These are phyloP conservation scores for Keithomyces neogunnii DNA, from an alignment of 2,329 filamentous ascomycete species.

Conservation along the genomic window DNA sequence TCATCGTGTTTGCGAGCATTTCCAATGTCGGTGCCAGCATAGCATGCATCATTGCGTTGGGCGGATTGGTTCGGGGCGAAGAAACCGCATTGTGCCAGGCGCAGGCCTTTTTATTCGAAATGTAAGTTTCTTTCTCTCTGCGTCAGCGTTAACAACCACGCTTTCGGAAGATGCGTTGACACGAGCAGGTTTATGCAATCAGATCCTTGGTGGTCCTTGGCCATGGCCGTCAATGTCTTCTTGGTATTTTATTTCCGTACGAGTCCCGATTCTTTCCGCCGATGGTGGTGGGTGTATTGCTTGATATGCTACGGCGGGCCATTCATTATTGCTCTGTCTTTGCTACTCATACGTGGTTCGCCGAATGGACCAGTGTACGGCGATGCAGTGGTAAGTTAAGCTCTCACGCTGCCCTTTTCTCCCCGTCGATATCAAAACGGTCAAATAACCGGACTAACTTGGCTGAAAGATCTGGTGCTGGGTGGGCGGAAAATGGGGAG, in stretches of 20 bases:
- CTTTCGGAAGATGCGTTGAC: conserved; percentile 12
- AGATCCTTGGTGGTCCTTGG: conserved; percentile 68
- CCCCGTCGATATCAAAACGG: not conserved
- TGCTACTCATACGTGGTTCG: conserved; percentile 46
- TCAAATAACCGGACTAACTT: not conserved
- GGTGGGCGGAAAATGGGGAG: conserved; percentile 46
- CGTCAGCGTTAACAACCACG: not conserved
- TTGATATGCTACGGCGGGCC: conserved; percentile 64
- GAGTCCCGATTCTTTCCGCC: conserved; percentile 59
- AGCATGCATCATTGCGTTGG: conserved; percentile 63
- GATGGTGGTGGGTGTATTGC: conserved; percentile 64
- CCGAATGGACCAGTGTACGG: conserved; percentile 39
- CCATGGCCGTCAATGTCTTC: conserved; percentile 77
- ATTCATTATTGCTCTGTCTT: conserved; percentile 55
- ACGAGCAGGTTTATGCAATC: conserved; percentile 61
- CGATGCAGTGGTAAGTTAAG: conserved; percentile 42
- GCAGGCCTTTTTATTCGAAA: conserved; percentile 56
- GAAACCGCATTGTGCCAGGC: conserved; percentile 51
- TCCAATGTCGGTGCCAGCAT: conserved; percentile 51
- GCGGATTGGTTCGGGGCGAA: conserved; percentile 48
- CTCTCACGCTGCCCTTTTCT: not conserved
- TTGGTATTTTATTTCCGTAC: conserved; percentile 56
- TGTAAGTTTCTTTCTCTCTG: conserved; percentile 39
- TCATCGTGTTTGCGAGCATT: conserved; percentile 53
- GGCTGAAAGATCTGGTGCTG: conserved; percentile 50